Evolutionary conservation across 1,139 yeast species (phyloP).

Genomic region (Pichia terricola): DNA sequence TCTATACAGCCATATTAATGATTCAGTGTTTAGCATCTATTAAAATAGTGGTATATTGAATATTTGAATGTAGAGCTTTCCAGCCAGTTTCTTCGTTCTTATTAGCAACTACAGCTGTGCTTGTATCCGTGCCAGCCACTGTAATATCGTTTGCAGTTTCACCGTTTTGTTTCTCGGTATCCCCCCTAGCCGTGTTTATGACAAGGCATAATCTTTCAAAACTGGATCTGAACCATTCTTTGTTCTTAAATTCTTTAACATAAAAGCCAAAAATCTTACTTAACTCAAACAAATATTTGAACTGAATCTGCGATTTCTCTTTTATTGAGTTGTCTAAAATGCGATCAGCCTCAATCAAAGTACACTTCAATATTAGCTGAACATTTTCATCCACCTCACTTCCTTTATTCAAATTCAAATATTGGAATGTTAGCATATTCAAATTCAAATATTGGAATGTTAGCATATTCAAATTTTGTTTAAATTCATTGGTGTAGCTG

Average conservation of each 20-base stretch:
- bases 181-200: too few relatives aligned
- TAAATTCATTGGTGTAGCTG: slow-evolving; percentile 4
- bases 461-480: slow-evolving; percentile 1
- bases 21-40: too few relatives aligned
- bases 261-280: slow-evolving; percentile 12
- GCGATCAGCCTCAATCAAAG: not conserved
- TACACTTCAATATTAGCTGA: too few relatives aligned
- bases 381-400: too few relatives aligned
- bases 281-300: slow-evolving; percentile 7
- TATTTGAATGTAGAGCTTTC: too few relatives aligned
- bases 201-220: not conserved
- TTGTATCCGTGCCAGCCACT: too few relatives aligned
- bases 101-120: too few relatives aligned
- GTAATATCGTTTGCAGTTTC: too few relatives aligned
- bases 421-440: slow-evolving; percentile 6
- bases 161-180: too few relatives aligned
- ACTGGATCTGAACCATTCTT: slow-evolving; percentile 8
- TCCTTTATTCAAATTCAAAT: not conserved
- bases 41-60: too few relatives aligned
- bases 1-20: too few relatives aligned
- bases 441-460: slow-evolving; percentile 5
- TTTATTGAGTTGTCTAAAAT: slow-evolving; percentile 1
- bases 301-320: slow-evolving; percentile 2
- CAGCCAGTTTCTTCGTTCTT: too few relatives aligned
- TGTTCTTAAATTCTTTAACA: not conserved